A percentile compares a stretch with the other conserved stretches of the same genome.
Evolutionary conservation across 108 stramenopile genomes (phyloP).

Genomic region (Nitzschia sp.): DNA sequence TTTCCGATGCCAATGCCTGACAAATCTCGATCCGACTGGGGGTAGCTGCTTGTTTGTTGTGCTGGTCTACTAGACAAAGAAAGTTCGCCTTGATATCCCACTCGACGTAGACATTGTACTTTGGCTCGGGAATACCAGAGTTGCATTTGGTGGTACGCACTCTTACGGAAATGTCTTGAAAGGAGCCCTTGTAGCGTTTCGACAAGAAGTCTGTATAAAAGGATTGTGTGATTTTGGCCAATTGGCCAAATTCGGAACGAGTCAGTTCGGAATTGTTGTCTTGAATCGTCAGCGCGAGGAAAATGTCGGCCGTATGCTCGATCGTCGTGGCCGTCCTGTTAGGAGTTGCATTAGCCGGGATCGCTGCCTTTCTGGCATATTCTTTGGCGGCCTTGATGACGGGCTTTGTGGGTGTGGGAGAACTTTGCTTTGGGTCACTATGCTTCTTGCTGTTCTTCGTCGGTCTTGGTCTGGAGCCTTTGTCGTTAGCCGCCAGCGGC

Average conservation of each 20-base stretch:
- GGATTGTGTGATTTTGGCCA: not conserved
- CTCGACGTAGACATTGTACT: constrained; percentile 10
- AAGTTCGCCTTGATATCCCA: constrained; percentile 2
- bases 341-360: not conserved
- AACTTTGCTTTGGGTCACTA: not conserved
- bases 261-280: not conserved
- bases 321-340: not conserved
- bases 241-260: not conserved
- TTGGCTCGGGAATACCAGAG: constrained; percentile 2
- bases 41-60: not conserved
- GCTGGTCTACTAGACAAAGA: too few species aligned
- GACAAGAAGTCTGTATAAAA: constrained; percentile 7
- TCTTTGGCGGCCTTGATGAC: not conserved
- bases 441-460: not conserved
- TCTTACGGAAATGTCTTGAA: not conserved
- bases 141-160: constrained; percentile 1
- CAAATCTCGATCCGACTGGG: not conserved
- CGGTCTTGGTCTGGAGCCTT: too few species aligned
- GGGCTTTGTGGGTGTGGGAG: not conserved
- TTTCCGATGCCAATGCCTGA: not conserved
- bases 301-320: not conserved
- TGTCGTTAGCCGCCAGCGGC: too few species aligned
- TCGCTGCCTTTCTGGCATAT: not conserved
- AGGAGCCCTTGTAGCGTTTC: not conserved
- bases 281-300: not conserved